phyloP scores from a whole-genome alignment of 768 basidiomycete genomes.

The Cubamyces sp. region DNA sequence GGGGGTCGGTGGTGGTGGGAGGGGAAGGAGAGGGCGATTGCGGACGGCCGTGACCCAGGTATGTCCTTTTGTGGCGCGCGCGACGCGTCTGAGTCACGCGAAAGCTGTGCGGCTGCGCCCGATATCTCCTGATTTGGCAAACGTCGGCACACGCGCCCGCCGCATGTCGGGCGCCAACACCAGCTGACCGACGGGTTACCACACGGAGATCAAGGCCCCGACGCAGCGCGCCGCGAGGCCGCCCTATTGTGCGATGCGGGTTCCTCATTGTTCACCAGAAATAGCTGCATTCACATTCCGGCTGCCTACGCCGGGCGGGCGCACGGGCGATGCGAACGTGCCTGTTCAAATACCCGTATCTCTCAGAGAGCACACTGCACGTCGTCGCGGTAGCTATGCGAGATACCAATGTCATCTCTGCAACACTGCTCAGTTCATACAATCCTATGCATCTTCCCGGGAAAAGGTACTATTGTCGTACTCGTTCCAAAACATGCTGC shows the following conservation, averaged over 20 bases:
- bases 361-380: too few species aligned
- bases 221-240: slow-evolving; percentile 9
- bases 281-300: slow-evolving; percentile 3
- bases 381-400: too few species aligned
- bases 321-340: not conserved
- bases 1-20: slow-evolving; percentile 6
- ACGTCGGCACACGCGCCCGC: slow-evolving; percentile 17
- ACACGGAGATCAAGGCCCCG: not conserved
- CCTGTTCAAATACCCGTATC: not conserved
- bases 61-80: slow-evolving; percentile 19
- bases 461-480: too few species aligned
- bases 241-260: slow-evolving; percentile 9
- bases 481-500: too few species aligned
- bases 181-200: slow-evolving; percentile 10
- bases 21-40: not conserved
- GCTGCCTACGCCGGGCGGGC: not conserved
- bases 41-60: not conserved
- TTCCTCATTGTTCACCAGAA: slow-evolving; percentile 9
- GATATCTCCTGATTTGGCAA: slow-evolving; percentile 1
- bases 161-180: slow-evolving; percentile 8
- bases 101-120: slow-evolving; percentile 5
- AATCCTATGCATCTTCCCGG: too few species aligned
- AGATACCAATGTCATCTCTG: too few species aligned
- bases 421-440: too few species aligned
- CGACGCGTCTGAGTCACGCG: slow-evolving; percentile 19